Percentiles rank a stretch among this genome's conserved stretches.
Evolutionary conservation across 352 stramenopile genomes (phyloP).

Genomic region (Pythium aquatile): DNA sequence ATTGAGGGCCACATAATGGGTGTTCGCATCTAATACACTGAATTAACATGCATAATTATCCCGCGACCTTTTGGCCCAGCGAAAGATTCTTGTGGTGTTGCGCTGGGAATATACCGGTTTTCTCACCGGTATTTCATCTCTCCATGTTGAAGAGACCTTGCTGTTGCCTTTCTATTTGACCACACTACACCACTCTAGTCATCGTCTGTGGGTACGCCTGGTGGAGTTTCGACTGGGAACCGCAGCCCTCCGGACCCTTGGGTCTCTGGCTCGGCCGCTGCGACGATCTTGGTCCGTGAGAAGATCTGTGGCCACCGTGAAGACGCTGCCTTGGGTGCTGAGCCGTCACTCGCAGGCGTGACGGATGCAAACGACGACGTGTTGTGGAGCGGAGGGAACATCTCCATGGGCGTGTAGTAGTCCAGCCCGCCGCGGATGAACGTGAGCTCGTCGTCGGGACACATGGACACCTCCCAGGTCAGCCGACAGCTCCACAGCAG

Average conservation of each 20-base stretch:
- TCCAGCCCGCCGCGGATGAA: constrained; percentile 40
- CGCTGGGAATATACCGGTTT: neutral
- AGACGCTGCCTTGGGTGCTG: neutral
- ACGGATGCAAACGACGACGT: neutral
- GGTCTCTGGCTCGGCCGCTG: neutral
- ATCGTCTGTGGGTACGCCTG: neutral
- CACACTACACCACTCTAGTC: no score
- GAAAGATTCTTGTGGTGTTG: constrained; percentile 2
- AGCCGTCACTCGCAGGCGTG: neutral
- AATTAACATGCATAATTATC: no score
- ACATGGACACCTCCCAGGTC: constrained; percentile 31
- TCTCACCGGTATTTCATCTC: neutral
- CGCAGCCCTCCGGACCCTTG: neutral
- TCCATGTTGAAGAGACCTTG: neutral
- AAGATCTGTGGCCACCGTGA: neutral
- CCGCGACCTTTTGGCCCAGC: neutral
- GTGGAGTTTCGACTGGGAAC: neutral
- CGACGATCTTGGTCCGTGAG: neutral
- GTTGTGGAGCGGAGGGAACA: constrained; percentile 30
- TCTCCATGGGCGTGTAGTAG: constrained; percentile 49
- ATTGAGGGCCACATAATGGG: neutral
- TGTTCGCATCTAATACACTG: no score
- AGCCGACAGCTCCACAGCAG: constrained; percentile 42
- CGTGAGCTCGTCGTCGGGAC: constrained; percentile 37
- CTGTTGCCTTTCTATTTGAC: neutral